Evolutionary conservation across 371 early-diverging fungal species (phyloP), one percentile per base, ranked within the genome.

Genomic region (Mortierella sp.): DNA sequence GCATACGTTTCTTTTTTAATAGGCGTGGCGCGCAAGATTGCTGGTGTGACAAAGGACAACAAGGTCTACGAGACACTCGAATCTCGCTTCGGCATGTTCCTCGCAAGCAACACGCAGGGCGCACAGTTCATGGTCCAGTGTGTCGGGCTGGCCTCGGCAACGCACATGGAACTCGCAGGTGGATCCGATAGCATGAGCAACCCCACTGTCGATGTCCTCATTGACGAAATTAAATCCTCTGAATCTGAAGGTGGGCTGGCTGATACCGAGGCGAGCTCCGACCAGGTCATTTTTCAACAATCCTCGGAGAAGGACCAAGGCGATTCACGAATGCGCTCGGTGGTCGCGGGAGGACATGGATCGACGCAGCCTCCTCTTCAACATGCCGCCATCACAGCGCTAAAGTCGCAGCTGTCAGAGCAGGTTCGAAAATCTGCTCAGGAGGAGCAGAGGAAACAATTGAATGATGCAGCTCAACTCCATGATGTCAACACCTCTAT

Each of bases 51-150:
- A 46, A 88, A 83, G 76, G 87, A 85, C 40, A 64, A 77, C 28
- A 54, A 83, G 46, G 74, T 84, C 26, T 77, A 83, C 34, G 79
- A 77, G 59, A 83, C 74, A 5, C 80, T 90, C 19, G 90, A 90
- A 44, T 82, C 87, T 19, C 87, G 90, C 37, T 76, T 88, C 57
- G 82, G 89, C 24, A 83, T 90, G 86, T 90, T 90, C 73, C 73
- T 90, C 3, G 81, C 88, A 50, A 81, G 71, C 55, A 88, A 88
- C 43, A 75, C 87, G 14, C 78, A 78, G 19, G 79, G 71, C 19
- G 85, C 79, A 0, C 73, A 78, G 57, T 85, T 85, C 70, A 37
- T 73, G 28, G 55, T 85, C 71, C 85, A 85, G 53, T 81, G 85
- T 28, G 74, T 81, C 10, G 83, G 83, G 21, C 67, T 77, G 11